Base-by-base conservation (phyloP, 2,329 filamentous ascomycete genomes). In the Aspergillus bombycis region DNA sequence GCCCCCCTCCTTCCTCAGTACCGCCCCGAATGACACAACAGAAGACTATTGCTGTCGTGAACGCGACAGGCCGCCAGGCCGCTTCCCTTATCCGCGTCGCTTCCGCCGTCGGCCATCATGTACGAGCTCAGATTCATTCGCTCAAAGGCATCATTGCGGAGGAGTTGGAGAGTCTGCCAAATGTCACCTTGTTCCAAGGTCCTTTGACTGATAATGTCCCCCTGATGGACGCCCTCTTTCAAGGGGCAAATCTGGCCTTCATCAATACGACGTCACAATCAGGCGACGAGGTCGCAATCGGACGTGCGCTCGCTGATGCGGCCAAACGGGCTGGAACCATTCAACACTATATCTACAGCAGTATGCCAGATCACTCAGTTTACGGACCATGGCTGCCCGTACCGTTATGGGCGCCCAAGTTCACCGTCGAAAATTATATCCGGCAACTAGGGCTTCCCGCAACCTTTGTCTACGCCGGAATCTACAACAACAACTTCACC, bases 401-500 rank as follows among this genome's bases (percentile, higher is more conserved):
- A 57, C 95, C 95, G 0, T 85, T 97, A 59, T 99, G 95, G 94
- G 89, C 91, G 5, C 89, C 90, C 65, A 99, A 99, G 79, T 93
- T 96, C 78, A 89, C 91, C 57, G 91, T 98, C 48, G 95, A 98
- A 79, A 91, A 95, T 60, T 96, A 98, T 77, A 86, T 97, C 58
- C 88, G 92, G 62, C 87, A 93, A 75, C 86, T 97, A 46, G 89
- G 89, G 11, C 84, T 97, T 12, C 92, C 92, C 0, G 89, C 94
- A 1, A 98, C 94, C 0, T 98, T 97, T 77, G 90, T 97, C 68
- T 97, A 97, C 79, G 93, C 94, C 11, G 95, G 94, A 64, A 97
- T 97, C 72, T 99, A 98, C 84, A 97, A 98, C 84, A 98, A 98
- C 80, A 98, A 99, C 77, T 99, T 98, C 80, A 98, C 94, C 34